These are phyloP conservation scores for Cucumis sativus DNA, from an alignment of 306 rosid species.

Conservation along the genomic window Cucumber_9930_V3 NC_026659.2:26820001-26820500, in stretches of 20 bases:
- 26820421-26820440: conserved; percentile 30
- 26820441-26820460: conserved; percentile 40
- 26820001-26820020: conserved; percentile 31
- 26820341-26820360: conserved; percentile 52
- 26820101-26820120: not conserved
- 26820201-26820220: not conserved
- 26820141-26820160: not conserved
- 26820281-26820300: not conserved
- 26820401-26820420: conserved; percentile 23
- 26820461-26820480: conserved; percentile 51
- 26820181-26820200: not conserved
- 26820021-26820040: not conserved
- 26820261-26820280: not conserved
- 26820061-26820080: not conserved
- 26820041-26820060: not conserved
- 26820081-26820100: not conserved
- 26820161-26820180: not conserved
- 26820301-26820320: not conserved
- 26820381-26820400: conserved; percentile 36
- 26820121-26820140: not conserved
- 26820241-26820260: not conserved
- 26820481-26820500: conserved; percentile 67
- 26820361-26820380: conserved; percentile 89
- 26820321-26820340: not conserved
- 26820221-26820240: not conserved